Conservation (phyloP, 1,284 basidiomycete species). For the Microbotryum saponariae region DNA sequence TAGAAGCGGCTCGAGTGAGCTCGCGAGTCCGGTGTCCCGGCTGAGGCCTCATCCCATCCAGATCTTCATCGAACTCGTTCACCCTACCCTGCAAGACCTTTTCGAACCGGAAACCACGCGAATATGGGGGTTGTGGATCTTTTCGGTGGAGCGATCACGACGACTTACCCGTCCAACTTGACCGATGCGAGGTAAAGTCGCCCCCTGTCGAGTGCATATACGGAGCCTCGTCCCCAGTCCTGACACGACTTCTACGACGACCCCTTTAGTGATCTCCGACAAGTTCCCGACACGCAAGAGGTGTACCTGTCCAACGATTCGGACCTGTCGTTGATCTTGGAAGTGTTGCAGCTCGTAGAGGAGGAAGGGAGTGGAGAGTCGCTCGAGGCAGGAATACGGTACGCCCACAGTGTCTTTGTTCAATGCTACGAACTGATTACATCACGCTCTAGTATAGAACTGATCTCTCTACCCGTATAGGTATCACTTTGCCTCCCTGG, state of each 20-base stretch:
- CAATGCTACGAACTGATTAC: conserved; percentile 48
- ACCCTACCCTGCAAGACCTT: neutral
- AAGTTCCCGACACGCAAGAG: conserved; percentile 96
- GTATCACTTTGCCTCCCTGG: conserved; percentile 84
- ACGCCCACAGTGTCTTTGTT: conserved; percentile 7
- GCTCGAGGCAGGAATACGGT: conserved; percentile 38
- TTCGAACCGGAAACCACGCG: neutral
- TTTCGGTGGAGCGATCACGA: conserved; percentile 67
- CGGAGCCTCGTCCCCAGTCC: neutral
- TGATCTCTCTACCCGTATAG: conserved; percentile 44
- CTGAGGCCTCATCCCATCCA: neutral
- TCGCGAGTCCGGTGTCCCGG: neutral
- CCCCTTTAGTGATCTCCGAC: conserved; percentile 64
- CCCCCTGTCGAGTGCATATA: neutral
- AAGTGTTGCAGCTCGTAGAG: conserved; percentile 70
- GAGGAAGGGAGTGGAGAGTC: conserved; percentile 50
- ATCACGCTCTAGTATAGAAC: neutral
- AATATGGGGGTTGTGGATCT: conserved; percentile 31
- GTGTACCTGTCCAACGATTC: conserved; percentile 71
- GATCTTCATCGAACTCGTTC: neutral
- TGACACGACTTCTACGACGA: neutral
- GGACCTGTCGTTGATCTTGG: conserved; percentile 71
- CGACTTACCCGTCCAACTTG: conserved; percentile 53
- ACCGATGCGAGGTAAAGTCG: conserved; percentile 75
- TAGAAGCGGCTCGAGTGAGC: neutral